These are phyloP conservation scores for Aureobasidium mangrovei DNA, from an alignment of 2,329 filamentous ascomycete genomes.

Conservation along the genomic window DNA sequence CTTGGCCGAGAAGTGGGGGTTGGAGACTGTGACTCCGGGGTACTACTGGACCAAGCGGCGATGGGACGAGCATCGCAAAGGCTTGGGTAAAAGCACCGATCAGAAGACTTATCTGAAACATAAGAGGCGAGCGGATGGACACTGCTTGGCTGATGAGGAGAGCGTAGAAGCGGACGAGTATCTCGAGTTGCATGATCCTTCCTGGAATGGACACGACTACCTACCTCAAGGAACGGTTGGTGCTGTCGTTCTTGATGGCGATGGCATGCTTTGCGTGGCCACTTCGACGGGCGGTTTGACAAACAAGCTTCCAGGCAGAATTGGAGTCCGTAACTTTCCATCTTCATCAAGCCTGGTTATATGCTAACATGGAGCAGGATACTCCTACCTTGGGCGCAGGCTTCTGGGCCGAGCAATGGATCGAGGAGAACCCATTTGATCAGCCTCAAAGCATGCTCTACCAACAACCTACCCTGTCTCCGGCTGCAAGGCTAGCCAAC, in stretches of 20 bases:
- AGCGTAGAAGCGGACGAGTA: conserved; percentile 7
- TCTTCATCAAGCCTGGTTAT: background rate
- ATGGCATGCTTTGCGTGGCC: conserved; percentile 61
- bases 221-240: conserved; percentile 79
- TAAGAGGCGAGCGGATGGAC: conserved; percentile 28
- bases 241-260: conserved; percentile 69
- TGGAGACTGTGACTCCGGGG: conserved; percentile 57
- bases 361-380: conserved; percentile 37
- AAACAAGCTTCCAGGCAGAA: conserved; percentile 76
- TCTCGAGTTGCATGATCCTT: conserved; percentile 22
- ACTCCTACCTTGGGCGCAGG: conserved; percentile 77
- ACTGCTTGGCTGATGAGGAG: background rate
- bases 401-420: conserved; percentile 86
- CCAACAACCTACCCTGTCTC: conserved; percentile 15
- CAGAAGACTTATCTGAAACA: conserved; percentile 34
- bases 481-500: conserved; percentile 23
- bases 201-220: conserved; percentile 56
- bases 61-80: conserved; percentile 68
- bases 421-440: conserved; percentile 31
- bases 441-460: background rate
- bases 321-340: conserved; percentile 41
- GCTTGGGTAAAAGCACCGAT: conserved; percentile 38
- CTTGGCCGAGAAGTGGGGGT: conserved; percentile 58
- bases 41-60: conserved; percentile 74
- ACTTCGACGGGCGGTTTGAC: conserved; percentile 70